Evolutionary conservation across 1,139 yeast genomes (phyloP).

Genomic region (Nakaseomyces uthaithaninus): DNA sequence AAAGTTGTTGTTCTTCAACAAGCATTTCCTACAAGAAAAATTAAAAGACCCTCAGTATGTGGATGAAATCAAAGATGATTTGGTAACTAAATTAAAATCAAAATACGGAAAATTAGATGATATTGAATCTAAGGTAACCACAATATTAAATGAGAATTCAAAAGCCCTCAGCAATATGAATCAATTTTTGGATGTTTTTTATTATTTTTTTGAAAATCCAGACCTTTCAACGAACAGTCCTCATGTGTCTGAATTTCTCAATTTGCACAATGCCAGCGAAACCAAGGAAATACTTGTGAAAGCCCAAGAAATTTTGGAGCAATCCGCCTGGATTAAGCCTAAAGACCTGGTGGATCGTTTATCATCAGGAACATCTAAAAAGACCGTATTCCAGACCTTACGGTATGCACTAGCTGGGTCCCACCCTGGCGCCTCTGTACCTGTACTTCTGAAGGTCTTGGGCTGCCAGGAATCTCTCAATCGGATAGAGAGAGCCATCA

Average conservation of each 20-base stretch:
- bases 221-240: slow-evolving; percentile 25
- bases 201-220: slow-evolving; percentile 44
- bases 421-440: slow-evolving; percentile 61
- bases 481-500: slow-evolving; percentile 35
- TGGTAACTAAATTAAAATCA: slow-evolving; percentile 9
- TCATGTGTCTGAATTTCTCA: slow-evolving; percentile 17
- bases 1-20: slow-evolving; percentile 70
- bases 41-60: slow-evolving; percentile 28
- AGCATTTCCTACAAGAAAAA: slow-evolving; percentile 44
- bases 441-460: slow-evolving; percentile 47
- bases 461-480: slow-evolving; percentile 40
- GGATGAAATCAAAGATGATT: not conserved
- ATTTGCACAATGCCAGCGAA: not conserved
- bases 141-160: slow-evolving; percentile 25
- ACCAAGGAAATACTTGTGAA: not conserved
- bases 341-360: slow-evolving; percentile 18
- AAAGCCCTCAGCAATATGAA: slow-evolving; percentile 41
- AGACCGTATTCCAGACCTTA: slow-evolving; percentile 49
- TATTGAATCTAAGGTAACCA: slow-evolving; percentile 16
- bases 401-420: slow-evolving; percentile 72
- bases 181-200: slow-evolving; percentile 42
- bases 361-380: slow-evolving; percentile 33
- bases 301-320: slow-evolving; percentile 14
- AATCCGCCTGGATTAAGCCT: slow-evolving; percentile 15
- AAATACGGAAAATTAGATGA: slow-evolving; percentile 12